Percentiles rank a stretch among this genome's conserved stretches.
Evolutionary conservation across 176 grass and related monocot species (phyloP).

Genomic region (Pontederia paniculata): DNA sequence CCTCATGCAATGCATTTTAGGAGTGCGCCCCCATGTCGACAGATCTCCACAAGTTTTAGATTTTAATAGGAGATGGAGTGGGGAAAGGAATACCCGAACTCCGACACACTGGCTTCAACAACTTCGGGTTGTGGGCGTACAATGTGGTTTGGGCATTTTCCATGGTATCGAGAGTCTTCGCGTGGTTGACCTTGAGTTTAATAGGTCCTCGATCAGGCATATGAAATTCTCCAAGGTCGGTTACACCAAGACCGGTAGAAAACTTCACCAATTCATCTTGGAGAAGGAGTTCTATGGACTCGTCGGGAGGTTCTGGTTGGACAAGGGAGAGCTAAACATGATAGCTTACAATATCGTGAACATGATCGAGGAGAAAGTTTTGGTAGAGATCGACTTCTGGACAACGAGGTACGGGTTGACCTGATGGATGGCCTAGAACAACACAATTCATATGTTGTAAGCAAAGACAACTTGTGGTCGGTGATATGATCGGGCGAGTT

Average conservation of each 20-base stretch:
- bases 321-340: constrained; percentile 30
- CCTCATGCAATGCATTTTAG: constrained; percentile 42
- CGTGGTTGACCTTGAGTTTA: constrained; percentile 16
- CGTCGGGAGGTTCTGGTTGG: constrained; percentile 35
- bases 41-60: constrained; percentile 8
- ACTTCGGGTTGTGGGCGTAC: constrained; percentile 61
- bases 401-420: constrained; percentile 19
- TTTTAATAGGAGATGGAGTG: constrained; percentile 36
- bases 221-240: constrained; percentile 36
- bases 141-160: constrained; percentile 49
- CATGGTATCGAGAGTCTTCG: constrained; percentile 18
- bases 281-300: constrained; percentile 38
- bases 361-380: constrained; percentile 33
- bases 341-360: constrained; percentile 40
- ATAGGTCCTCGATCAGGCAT: background rate
- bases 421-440: background rate
- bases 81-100: constrained; percentile 20
- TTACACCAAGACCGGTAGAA: constrained; percentile 25
- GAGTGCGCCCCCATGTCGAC: constrained; percentile 23
- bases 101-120: constrained; percentile 27
- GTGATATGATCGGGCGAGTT: constrained; percentile 66
- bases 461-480: constrained; percentile 17
- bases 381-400: constrained; percentile 51
- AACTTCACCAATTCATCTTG: constrained; percentile 19
- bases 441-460: background rate